phyloP scores from a whole-genome alignment of 306 rosid genomes.

The Begonia loranthoides region DNA sequence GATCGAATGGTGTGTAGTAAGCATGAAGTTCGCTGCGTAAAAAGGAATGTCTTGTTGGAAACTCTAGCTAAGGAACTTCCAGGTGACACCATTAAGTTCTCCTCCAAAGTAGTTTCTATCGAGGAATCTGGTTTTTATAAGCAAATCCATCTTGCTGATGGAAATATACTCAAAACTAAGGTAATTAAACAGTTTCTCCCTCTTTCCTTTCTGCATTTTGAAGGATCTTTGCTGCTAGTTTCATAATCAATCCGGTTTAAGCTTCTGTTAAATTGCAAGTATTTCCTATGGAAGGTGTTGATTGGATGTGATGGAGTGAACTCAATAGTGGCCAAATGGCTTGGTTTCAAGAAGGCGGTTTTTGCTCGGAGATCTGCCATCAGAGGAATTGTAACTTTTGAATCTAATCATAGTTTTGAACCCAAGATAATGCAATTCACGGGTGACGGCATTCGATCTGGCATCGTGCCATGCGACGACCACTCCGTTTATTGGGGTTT shows the following conservation, averaged over 20 bases:
- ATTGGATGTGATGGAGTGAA: slow-evolving; percentile 85
- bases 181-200: slow-evolving; percentile 11
- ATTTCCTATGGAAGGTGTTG: slow-evolving; percentile 31
- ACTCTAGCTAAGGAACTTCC: slow-evolving; percentile 56
- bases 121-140: slow-evolving; percentile 44
- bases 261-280: background rate
- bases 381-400: slow-evolving; percentile 30
- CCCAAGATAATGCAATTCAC: slow-evolving; percentile 22
- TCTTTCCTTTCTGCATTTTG: background rate
- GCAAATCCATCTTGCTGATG: slow-evolving; percentile 59
- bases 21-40: slow-evolving; percentile 38
- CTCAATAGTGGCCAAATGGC: slow-evolving; percentile 57
- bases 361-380: slow-evolving; percentile 34
- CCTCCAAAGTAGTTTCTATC: slow-evolving; percentile 58
- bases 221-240: no score
- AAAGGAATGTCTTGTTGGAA: slow-evolving; percentile 40
- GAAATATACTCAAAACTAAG: slow-evolving; percentile 44
- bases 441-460: slow-evolving; percentile 48
- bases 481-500: slow-evolving; percentile 41
- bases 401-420: slow-evolving; percentile 21
- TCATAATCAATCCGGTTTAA: no score
- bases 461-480: slow-evolving; percentile 33
- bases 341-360: slow-evolving; percentile 41
- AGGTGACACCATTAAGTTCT: slow-evolving; percentile 43
- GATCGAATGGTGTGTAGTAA: slow-evolving; percentile 10